Conservation (phyloP, 371 early-diverging fungal genomes). For the Mortierella sp. region DNA sequence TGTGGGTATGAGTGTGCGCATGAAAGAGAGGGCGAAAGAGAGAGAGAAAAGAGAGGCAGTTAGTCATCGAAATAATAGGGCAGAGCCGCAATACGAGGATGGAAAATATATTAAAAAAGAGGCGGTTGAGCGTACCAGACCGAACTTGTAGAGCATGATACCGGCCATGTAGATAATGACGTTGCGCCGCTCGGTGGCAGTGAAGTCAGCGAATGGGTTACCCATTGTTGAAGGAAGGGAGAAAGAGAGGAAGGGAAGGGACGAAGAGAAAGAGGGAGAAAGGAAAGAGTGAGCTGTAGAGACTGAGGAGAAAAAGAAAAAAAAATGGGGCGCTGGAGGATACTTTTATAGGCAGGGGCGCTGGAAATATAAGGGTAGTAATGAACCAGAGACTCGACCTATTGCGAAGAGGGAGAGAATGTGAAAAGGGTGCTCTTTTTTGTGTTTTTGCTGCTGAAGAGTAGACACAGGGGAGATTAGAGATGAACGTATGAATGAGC, state of each 20-base stretch:
- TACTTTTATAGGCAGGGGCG: background rate
- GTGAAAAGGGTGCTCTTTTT: background rate
- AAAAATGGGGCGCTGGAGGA: background rate
- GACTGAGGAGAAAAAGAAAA: background rate
- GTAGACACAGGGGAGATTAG: background rate
- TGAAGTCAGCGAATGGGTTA: conserved; percentile 52
- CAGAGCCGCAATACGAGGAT: background rate
- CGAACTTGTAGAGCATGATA: conserved; percentile 67
- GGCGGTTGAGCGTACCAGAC: conserved; percentile 56
- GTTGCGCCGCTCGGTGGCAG: conserved; percentile 54
- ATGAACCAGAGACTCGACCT: background rate
- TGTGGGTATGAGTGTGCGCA: background rate
- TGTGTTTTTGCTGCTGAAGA: background rate
- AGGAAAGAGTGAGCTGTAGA: background rate
- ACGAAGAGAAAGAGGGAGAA: background rate
- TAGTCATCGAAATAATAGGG: background rate
- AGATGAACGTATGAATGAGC: background rate
- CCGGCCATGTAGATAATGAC: conserved; percentile 61
- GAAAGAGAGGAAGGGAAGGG: background rate
- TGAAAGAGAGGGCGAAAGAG: conserved; percentile 19
- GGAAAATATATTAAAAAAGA: conserved; percentile 29
- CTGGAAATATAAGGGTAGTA: background rate
- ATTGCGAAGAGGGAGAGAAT: background rate
- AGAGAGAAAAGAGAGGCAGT: conserved; percentile 37
- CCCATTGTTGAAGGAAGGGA: conserved; percentile 19